Evolutionary conservation across 2,329 filamentous ascomycete species (phyloP).

Genomic region (Diaporthe destruens): DNA sequence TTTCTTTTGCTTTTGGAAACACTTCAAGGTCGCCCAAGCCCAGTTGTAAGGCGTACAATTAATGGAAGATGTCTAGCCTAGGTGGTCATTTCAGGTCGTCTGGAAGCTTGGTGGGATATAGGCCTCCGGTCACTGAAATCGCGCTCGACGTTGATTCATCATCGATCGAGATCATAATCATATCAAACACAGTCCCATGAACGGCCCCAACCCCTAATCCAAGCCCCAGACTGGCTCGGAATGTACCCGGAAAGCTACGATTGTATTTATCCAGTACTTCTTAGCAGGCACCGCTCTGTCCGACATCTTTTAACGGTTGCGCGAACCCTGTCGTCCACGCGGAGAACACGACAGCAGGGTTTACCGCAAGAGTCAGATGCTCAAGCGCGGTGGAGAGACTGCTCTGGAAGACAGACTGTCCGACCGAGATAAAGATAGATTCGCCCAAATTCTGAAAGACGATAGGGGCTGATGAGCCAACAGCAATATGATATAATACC

Average conservation of each 20-base stretch:
- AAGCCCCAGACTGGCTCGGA: not conserved
- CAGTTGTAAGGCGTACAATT: no score
- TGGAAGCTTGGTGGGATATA: no score
- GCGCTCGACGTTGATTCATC: no score
- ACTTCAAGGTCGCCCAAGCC: not conserved
- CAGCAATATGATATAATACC: constrained; percentile 62
- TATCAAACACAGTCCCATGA: no score
- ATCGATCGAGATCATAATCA: not conserved
- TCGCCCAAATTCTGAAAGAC: constrained; percentile 75
- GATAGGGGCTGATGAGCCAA: constrained; percentile 61
- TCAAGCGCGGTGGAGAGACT: not conserved
- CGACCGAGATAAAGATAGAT: constrained; percentile 64
- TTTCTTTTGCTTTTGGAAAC: not conserved
- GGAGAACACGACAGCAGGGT: not conserved
- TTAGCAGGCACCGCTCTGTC: not conserved
- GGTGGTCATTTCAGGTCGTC: no score
- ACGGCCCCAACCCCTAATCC: no score
- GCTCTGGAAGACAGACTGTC: constrained; percentile 54
- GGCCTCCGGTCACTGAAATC: rapidly evolving
- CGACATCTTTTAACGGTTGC: not conserved
- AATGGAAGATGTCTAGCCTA: no score
- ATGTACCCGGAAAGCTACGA: not conserved
- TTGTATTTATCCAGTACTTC: not conserved
- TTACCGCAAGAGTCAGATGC: not conserved
- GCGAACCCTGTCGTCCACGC: not conserved